Evolutionary conservation across 2,329 filamentous ascomycete genomes (phyloP), one percentile per base, ranked within the genome.

Genomic region (Ceratocystis smalleyi): DNA sequence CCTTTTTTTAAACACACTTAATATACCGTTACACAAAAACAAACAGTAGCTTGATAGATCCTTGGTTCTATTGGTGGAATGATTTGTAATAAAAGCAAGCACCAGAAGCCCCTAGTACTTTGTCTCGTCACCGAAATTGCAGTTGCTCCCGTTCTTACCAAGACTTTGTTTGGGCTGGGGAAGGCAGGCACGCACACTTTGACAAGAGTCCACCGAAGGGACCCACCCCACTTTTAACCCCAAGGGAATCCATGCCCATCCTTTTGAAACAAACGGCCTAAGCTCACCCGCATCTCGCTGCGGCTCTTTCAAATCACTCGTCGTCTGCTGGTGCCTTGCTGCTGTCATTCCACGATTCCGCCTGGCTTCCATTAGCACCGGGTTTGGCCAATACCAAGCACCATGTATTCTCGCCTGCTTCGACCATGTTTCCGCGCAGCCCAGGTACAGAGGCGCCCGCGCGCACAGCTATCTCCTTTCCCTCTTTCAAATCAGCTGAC

Each of bases 151-250:
- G 15, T 40, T 15, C 12, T 40, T 40, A 40, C 12, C 3, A 15
- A 15, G 3, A 4, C 12, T 40, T 51, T 19, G 8, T 40, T 51
- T 19, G 8, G 19, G 22, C 17, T 32, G 7, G 30, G 54, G 32
- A 57, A 24, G 54, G 35, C 60, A 57, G 74, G 73, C 72, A 57
- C 74, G 73, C 72, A 57, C 15, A 10, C 27, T 24, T 35, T 35
- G 5, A 19, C 7, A 57, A 5, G n/a, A 22, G 3, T n/a, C 51
- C 24, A 57, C 17, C 5, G 8, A n/a, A n/a, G 30, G n/a, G 22
- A 19, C 12, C 6, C 24, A n/a, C 54, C 19, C 54, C 27, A 35
- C 54, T n/a, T 57, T 57, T 57, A n/a, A 57, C 54, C 12, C 54
- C 12, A 8, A 15, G 32, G 4, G 10, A 40, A 40, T 12, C n/a